Conservation (phyloP, 768 basidiomycete genomes). For the Amanita jacksonii region DNA sequence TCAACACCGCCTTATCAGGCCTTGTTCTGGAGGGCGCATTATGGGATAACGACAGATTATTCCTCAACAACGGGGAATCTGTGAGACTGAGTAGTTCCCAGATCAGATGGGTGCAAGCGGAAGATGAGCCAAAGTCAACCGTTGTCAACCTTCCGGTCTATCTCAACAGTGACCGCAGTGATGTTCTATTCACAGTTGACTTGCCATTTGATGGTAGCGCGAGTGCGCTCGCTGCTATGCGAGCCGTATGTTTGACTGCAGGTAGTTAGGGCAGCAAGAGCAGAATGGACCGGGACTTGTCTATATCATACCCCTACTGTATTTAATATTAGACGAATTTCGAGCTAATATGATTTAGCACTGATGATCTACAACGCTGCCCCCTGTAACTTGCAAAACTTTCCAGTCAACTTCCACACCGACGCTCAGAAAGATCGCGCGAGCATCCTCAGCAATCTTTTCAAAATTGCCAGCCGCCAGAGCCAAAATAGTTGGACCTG, state of each 20-base stretch:
- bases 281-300: slow-evolving; percentile 14
- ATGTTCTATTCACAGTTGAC: slow-evolving; percentile 85
- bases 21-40: slow-evolving; percentile 81
- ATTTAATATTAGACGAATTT: too few relatives aligned
- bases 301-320: slow-evolving; percentile 8
- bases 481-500: slow-evolving; percentile 95
- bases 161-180: slow-evolving; percentile 81
- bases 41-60: slow-evolving; percentile 59
- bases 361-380: slow-evolving; percentile 26
- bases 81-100: slow-evolving; percentile 74
- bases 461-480: slow-evolving; percentile 83
- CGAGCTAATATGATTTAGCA: not conserved
- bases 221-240: slow-evolving; percentile 66
- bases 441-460: slow-evolving; percentile 74
- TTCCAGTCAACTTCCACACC: slow-evolving; percentile 88
- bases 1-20: slow-evolving; percentile 43
- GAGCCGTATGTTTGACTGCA: slow-evolving; percentile 87
- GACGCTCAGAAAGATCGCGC: slow-evolving; percentile 58
- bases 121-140: slow-evolving; percentile 27
- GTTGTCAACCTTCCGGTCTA: slow-evolving; percentile 85
- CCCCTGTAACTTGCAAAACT: slow-evolving; percentile 55
- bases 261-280: slow-evolving; percentile 38
- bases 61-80: slow-evolving; percentile 81
- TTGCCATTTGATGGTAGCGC: slow-evolving; percentile 66
- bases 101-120: slow-evolving; percentile 73